Evolutionary conservation across 2,329 filamentous ascomycete species (phyloP).

Genomic region (Trichoderma koningii): DNA sequence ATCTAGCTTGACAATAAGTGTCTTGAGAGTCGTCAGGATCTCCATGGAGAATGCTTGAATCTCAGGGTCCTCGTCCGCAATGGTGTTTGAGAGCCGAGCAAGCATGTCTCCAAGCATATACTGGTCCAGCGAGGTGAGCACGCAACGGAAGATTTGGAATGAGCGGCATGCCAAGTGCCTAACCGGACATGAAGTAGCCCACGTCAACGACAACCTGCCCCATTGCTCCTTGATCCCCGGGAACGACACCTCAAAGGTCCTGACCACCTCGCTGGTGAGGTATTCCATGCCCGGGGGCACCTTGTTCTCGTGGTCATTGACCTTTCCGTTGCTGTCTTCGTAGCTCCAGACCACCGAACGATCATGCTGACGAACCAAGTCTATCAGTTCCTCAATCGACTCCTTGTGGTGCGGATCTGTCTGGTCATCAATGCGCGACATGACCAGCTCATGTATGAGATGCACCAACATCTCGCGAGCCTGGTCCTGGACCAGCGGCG

Average conservation of each 20-base stretch:
- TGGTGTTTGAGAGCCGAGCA: constrained; percentile 90
- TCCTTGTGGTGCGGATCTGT: constrained; percentile 63
- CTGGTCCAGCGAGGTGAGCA: constrained; percentile 86
- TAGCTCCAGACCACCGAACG: constrained; percentile 88
- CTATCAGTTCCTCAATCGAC: constrained; percentile 83
- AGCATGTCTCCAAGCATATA: constrained; percentile 97
- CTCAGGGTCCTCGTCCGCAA: constrained; percentile 90
- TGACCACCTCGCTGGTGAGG: constrained; percentile 78
- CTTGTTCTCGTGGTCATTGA: constrained; percentile 70
- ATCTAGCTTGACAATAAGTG: constrained; percentile 83
- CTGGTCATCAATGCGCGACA: constrained; percentile 72
- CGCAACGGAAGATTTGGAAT: constrained; percentile 95
- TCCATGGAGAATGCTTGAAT: constrained; percentile 98
- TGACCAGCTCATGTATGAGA: constrained; percentile 92
- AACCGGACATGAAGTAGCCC: constrained; percentile 96
- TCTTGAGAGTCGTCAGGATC: constrained; percentile 90
- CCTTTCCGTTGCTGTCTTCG: constrained; percentile 84
- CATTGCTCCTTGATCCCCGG: constrained; percentile 88
- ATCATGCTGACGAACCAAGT: constrained; percentile 82
- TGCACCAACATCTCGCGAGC: constrained; percentile 97
- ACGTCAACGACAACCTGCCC: constrained; percentile 85
- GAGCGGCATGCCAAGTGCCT: constrained; percentile 93
- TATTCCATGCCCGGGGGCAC: constrained; percentile 87
- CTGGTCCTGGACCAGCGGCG: constrained; percentile 90
- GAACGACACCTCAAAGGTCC: constrained; percentile 81